Conservation (phyloP, 176 grass and related monocot species). For the Avena atlantica region DNA sequence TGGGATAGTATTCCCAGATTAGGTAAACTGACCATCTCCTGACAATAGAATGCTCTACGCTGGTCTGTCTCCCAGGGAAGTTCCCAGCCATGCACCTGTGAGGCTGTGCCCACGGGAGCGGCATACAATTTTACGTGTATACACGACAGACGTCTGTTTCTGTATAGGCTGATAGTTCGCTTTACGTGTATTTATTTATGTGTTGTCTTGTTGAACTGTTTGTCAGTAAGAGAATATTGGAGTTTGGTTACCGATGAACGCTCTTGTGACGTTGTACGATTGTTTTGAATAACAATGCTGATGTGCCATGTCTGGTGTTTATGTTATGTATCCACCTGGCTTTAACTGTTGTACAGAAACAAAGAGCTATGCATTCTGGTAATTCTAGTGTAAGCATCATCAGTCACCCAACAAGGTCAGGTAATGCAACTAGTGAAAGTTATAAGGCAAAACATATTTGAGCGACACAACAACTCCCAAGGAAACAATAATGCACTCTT, state of each 20-base stretch:
- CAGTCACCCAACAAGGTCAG: too few relatives aligned
- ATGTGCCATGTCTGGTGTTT: neutral
- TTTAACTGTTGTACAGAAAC: neutral
- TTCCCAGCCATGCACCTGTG: conserved; percentile 43
- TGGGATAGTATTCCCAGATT: conserved; percentile 8
- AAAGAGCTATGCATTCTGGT: neutral
- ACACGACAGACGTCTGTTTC: conserved; percentile 3
- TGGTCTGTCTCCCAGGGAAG: conserved; percentile 41
- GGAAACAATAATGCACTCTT: too few relatives aligned
- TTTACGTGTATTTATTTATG: neutral
- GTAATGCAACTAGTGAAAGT: too few relatives aligned
- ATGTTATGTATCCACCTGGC: conserved; percentile 1
- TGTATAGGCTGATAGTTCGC: conserved; percentile 15
- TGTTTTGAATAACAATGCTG: neutral
- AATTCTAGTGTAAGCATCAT: too few relatives aligned
- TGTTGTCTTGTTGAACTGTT: neutral
- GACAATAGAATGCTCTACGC: neutral
- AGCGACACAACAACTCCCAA: too few relatives aligned
- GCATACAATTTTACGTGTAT: neutral
- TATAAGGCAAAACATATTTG: too few relatives aligned
- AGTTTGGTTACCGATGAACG: neutral
- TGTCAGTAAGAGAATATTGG: neutral
- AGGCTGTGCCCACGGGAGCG: neutral
- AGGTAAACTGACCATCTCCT: neutral
- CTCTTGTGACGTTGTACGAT: neutral